phyloP scores from a whole-genome alignment of 805 yeast genomes.

The Komagataella phaffii region DNA sequence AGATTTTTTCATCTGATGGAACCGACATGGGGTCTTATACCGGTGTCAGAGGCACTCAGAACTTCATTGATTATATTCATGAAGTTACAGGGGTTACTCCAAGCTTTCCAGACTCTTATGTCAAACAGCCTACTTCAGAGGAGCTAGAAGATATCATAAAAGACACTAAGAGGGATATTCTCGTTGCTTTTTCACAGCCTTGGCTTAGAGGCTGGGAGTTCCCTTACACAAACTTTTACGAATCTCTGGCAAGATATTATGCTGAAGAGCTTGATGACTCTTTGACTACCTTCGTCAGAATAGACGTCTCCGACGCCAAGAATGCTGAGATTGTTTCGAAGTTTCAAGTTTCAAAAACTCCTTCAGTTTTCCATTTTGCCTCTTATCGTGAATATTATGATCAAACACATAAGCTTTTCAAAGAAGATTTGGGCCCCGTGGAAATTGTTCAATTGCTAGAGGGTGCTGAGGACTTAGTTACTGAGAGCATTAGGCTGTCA shows the following conservation, averaged over 20 bases:
- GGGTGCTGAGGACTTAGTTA: conserved; percentile 15
- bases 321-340: conserved; percentile 14
- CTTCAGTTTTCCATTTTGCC: conserved; percentile 16
- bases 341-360: conserved; percentile 16
- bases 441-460: conserved; percentile 14
- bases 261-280: conserved; percentile 9
- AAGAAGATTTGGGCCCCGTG: conserved; percentile 10
- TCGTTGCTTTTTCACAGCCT: conserved; percentile 22
- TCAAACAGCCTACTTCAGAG: conserved; percentile 3
- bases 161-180: conserved; percentile 6
- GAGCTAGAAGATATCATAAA: conserved; percentile 7
- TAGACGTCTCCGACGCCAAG: conserved; percentile 18
- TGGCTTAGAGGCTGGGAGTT: conserved; percentile 21
- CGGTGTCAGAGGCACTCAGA: conserved; percentile 18
- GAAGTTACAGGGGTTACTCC: conserved; percentile 21
- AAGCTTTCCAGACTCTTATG: conserved; percentile 13
- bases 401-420: background rate
- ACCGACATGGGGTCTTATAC: conserved; percentile 23
- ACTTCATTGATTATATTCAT: conserved; percentile 16
- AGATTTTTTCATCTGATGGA: conserved; percentile 22
- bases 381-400: conserved; percentile 5
- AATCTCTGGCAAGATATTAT: conserved; percentile 14
- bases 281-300: conserved; percentile 12
- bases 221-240: conserved; percentile 17
- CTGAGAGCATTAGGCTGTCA: conserved; percentile 7